A percentile compares a stretch with the other conserved stretches of the same genome.
Conservation (phyloP, 2,329 filamentous ascomycete species). For the Exophiala sp. region DNA sequence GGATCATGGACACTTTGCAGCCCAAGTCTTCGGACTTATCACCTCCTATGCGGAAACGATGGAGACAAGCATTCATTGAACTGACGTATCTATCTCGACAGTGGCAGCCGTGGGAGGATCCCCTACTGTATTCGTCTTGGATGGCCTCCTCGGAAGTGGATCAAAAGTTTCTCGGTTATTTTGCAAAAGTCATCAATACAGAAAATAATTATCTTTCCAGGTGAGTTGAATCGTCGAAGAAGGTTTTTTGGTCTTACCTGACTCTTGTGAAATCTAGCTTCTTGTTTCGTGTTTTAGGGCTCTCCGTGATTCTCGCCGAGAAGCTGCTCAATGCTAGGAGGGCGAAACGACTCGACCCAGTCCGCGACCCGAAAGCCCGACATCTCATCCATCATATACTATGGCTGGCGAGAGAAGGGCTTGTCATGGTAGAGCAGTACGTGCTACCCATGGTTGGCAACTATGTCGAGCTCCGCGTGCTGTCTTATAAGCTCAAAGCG, state of each 20-base stretch:
- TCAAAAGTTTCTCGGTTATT: slow-evolving; percentile 89
- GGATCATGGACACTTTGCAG: slow-evolving; percentile 12
- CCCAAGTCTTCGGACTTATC: background rate
- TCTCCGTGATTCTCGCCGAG: slow-evolving; percentile 82
- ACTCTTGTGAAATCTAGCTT: slow-evolving; percentile 43
- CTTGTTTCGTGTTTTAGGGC: slow-evolving; percentile 84
- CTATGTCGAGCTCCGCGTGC: slow-evolving; percentile 78
- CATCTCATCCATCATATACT: slow-evolving; percentile 87
- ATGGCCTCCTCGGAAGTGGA: slow-evolving; percentile 98
- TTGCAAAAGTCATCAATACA: slow-evolving; percentile 74
- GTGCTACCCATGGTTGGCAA: slow-evolving; percentile 79
- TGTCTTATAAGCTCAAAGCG: slow-evolving; percentile 86
- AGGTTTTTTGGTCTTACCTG: background rate
- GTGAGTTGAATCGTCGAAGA: slow-evolving; percentile 11
- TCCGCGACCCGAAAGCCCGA: slow-evolving; percentile 67
- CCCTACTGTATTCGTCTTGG: slow-evolving; percentile 37
- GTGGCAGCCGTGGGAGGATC: slow-evolving; percentile 32
- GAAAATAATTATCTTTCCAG: slow-evolving; percentile 76
- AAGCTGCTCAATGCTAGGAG: slow-evolving; percentile 80
- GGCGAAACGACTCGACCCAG: slow-evolving; percentile 74
- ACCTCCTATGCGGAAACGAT: slow-evolving; percentile 10
- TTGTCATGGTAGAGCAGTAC: slow-evolving; percentile 80
- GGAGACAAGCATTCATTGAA: slow-evolving; percentile 24
- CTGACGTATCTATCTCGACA: slow-evolving; percentile 33
- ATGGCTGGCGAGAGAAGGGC: slow-evolving; percentile 89